phyloP scores from a whole-genome alignment of 495 filamentous ascomycete species.

The Geopyxis carbonaria region DNA sequence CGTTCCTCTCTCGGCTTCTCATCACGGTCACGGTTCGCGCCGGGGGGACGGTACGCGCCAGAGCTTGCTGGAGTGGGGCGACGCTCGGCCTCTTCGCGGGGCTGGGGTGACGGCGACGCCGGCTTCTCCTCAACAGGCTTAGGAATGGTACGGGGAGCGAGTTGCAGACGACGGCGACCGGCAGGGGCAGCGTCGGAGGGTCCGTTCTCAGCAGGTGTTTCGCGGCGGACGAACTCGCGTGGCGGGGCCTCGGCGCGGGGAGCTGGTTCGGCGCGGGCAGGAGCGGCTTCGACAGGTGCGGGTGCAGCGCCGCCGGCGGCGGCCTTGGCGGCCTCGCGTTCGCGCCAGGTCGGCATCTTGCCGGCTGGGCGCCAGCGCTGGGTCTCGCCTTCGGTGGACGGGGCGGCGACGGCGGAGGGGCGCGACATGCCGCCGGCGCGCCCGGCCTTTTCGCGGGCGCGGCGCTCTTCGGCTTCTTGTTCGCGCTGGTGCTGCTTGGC shows the following conservation, averaged over 20 bases:
- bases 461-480: slow-evolving; percentile 48
- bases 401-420: background rate
- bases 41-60: slow-evolving; percentile 2
- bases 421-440: slow-evolving; percentile 12
- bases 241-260: background rate
- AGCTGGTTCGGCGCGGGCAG: no score
- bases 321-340: slow-evolving; percentile 16
- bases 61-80: background rate
- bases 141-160: slow-evolving; percentile 17
- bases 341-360: slow-evolving; percentile 14
- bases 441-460: slow-evolving; percentile 31
- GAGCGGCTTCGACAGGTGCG: slow-evolving; percentile 11
- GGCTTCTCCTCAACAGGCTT: slow-evolving; percentile 13
- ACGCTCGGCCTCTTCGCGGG: background rate
- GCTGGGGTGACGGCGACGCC: background rate
- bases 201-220: slow-evolving; percentile 9
- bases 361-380: slow-evolving; percentile 10
- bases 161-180: slow-evolving; percentile 17
- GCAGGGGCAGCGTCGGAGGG: slow-evolving; percentile 10
- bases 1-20: background rate
- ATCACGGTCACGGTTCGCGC: background rate
- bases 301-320: slow-evolving; percentile 14
- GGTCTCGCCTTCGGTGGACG: slow-evolving; percentile 7
- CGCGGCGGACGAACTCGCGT: slow-evolving; percentile 9
- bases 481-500: slow-evolving; percentile 49